Base-by-base conservation (phyloP, 1,284 basidiomycete species). In the Leccinum huronense region DNA sequence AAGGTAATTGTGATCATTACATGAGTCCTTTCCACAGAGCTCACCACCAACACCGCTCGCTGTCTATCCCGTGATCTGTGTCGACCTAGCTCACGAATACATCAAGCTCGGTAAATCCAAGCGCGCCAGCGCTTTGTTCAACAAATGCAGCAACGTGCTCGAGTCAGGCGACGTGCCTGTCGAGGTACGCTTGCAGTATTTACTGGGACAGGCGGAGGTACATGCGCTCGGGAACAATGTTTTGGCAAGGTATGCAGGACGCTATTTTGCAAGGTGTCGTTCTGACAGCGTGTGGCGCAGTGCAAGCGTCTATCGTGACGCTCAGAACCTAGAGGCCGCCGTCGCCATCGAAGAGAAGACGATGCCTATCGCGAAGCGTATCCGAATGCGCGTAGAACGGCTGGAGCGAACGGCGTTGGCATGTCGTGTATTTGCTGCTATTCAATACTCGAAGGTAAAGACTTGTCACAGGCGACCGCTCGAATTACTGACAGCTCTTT, bases 1-100 rank as follows among this genome's bases (percentile, higher is more conserved):
- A 91, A 74, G 83, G 89, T 89, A 51, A 7, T 36, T 16, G 1
- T 5, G 19, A 36, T 31, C 33, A 14, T 10, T 45, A 4, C 7
- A 23, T 14, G 2, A 7, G 16, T 3, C 9, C n/a, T 54, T 30
- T n/a, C 42, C 19, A n/a, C 58, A 13, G 9, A 33, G 11, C 48
- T 56, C 16, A 63, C n/a, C n/a, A 2, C 19, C 16, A n/a, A 48
- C 23, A n/a, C 58, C 27, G 9, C 19, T n/a, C 45, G 10, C 70
- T 93, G 94, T 80, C 6, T 92, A 88, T 69, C 79, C 93, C 9
- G 75, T 78, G 1, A 78, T 86, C 1, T 93, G 90, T 1, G 78
- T 88, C 2, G 85, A 88, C 36, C 82, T 96, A 3, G 94, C 90
- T 0, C 81, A 86, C 57, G 90, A 94, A 71, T 94, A 94, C 71